These are phyloP conservation scores for Lentinus polychrous DNA, from an alignment of 1,284 basidiomycete species.

Conservation along the genomic window DNA sequence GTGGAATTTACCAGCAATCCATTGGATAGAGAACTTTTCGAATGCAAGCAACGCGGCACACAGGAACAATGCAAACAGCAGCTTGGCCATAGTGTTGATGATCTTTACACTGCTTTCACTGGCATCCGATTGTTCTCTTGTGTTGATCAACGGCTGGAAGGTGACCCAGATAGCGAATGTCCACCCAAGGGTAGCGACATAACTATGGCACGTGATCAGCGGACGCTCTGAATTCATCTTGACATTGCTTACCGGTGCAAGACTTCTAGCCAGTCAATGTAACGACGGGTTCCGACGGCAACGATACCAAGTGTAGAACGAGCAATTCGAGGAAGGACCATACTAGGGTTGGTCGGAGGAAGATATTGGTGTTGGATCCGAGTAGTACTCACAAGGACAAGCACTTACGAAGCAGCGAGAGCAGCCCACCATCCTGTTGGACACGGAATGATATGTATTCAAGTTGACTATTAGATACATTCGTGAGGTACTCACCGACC, in stretches of 20 bases:
- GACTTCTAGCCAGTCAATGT: constrained; percentile 72
- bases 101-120: constrained; percentile 22
- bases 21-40: constrained; percentile 86
- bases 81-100: constrained; percentile 49
- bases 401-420: constrained; percentile 54
- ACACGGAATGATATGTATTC: constrained; percentile 1
- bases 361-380: constrained; percentile 8
- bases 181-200: constrained; percentile 73
- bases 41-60: constrained; percentile 68
- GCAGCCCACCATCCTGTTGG: constrained; percentile 75
- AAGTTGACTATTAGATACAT: constrained; percentile 4
- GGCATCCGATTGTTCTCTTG: constrained; percentile 27
- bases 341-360: constrained; percentile 24
- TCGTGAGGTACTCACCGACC: constrained; percentile 41
- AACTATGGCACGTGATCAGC: constrained; percentile 31
- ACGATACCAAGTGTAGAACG: constrained; percentile 66
- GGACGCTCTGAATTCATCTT: neutral
- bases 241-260: constrained; percentile 46
- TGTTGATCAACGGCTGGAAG: constrained; percentile 61
- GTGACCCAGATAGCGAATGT: constrained; percentile 60
- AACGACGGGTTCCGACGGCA: constrained; percentile 59
- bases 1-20: constrained; percentile 84
- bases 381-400: constrained; percentile 3
- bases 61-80: constrained; percentile 73
- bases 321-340: constrained; percentile 49